phyloP scores from a whole-genome alignment of 768 basidiomycete species.

The Pisolithus orientalis region DNA sequence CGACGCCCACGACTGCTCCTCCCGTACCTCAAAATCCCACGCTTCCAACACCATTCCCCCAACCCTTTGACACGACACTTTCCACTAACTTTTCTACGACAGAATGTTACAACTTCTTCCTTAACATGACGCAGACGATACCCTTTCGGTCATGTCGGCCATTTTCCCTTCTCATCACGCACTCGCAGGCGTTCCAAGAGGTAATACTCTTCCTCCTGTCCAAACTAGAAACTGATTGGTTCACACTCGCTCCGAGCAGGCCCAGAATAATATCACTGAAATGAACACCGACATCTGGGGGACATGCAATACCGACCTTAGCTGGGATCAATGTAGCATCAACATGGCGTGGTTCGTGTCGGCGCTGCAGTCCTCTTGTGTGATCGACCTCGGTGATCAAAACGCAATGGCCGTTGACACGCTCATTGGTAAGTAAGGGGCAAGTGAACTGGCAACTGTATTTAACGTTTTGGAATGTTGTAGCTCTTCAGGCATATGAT shows the following conservation, averaged over 20 bases:
- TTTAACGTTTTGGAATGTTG: neutral
- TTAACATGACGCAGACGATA: conserved; percentile 59
- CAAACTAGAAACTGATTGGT: neutral
- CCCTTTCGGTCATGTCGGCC: conserved; percentile 72
- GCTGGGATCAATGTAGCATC: conserved; percentile 44
- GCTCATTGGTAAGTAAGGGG: conserved; percentile 42
- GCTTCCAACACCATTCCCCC: conserved; percentile 74
- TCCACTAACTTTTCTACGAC: conserved; percentile 32
- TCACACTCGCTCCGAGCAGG: conserved; percentile 35
- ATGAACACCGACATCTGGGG: conserved; percentile 73
- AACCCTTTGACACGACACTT: conserved; percentile 61
- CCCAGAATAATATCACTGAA: conserved; percentile 52
- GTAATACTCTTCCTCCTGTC: conserved; percentile 32
- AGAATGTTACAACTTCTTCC: conserved; percentile 62
- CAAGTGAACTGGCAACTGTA: neutral
- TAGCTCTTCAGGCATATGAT: conserved; percentile 58
- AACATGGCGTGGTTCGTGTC: conserved; percentile 65
- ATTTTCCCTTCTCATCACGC: conserved; percentile 58
- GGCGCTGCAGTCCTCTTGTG: conserved; percentile 44
- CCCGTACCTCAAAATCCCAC: conserved; percentile 31
- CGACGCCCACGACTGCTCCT: conserved; percentile 14
- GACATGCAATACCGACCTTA: conserved; percentile 61
- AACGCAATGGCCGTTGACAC: conserved; percentile 51
- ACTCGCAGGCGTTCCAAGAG: conserved; percentile 47
- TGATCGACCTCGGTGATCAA: conserved; percentile 43